Percentiles rank a stretch among this genome's conserved stretches.
These are phyloP conservation scores for Dryadomyces sulphureus DNA, from an alignment of 2,329 filamentous ascomycete genomes.

Conservation along the genomic window DNA sequence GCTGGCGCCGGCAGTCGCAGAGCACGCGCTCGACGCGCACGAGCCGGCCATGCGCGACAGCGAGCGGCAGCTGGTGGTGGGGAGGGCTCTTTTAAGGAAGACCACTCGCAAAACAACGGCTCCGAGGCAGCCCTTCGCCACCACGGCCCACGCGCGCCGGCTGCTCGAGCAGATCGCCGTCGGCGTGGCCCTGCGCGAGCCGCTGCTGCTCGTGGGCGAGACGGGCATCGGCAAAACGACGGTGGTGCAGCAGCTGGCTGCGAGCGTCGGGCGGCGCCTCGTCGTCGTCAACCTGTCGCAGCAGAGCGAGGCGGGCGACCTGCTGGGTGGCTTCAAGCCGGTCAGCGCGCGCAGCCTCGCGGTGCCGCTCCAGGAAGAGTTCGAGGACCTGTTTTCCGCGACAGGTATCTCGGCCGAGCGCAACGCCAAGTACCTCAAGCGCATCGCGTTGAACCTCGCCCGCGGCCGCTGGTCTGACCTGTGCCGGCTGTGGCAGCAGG, in stretches of 20 bases:
- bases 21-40: conserved; percentile 62
- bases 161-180: conserved; percentile 80
- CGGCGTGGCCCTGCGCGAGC: conserved; percentile 71
- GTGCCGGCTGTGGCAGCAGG: conserved; percentile 76
- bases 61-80: conserved; percentile 44
- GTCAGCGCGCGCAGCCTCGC: conserved; percentile 80
- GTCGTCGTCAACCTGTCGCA: conserved; percentile 93
- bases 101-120: not conserved
- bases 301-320: conserved; percentile 92
- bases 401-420: conserved; percentile 76
- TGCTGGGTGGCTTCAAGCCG: conserved; percentile 92
- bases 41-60: conserved; percentile 54
- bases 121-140: conserved; percentile 55
- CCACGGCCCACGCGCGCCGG: conserved; percentile 69
- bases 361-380: conserved; percentile 83
- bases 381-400: conserved; percentile 73
- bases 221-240: conserved; percentile 98
- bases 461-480: conserved; percentile 80
- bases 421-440: conserved; percentile 75
- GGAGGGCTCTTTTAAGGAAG: conserved; percentile 25
- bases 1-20: conserved; percentile 65
- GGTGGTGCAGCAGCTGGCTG: conserved; percentile 81
- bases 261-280: conserved; percentile 69
- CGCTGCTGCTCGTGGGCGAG: conserved; percentile 89
- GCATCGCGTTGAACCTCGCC: conserved; percentile 63